Conservation (phyloP, 2,329 filamentous ascomycete species). For the Alternaria gansuensis region DNA sequence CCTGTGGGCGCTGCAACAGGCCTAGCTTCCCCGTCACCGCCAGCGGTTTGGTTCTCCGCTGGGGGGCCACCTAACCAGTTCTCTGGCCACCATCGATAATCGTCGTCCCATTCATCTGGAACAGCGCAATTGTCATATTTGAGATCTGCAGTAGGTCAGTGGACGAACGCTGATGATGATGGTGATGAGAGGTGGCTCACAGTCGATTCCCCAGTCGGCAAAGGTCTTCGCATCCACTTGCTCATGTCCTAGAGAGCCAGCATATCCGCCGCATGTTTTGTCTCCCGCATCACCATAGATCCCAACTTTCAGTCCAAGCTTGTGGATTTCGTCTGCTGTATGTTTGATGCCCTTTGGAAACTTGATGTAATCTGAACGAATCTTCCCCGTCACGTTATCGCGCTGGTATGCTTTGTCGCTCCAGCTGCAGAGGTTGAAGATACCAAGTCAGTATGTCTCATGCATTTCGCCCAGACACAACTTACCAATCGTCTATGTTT, state of each 20-base stretch:
- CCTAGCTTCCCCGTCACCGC: constrained; percentile 35
- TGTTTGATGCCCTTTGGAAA: constrained; percentile 68
- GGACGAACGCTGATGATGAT: neutral
- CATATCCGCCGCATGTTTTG: constrained; percentile 64
- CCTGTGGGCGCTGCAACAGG: constrained; percentile 53
- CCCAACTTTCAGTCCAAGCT: constrained; percentile 67
- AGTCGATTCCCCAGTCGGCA: constrained; percentile 52
- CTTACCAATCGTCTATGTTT: constrained; percentile 66
- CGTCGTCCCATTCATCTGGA: constrained; percentile 52
- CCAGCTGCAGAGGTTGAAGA: constrained; percentile 49
- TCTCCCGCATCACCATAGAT: constrained; percentile 67
- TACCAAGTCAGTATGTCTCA: neutral
- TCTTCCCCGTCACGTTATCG: constrained; percentile 44
- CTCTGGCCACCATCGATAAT: constrained; percentile 55
- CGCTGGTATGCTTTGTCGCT: constrained; percentile 55
- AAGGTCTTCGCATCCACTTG: constrained; percentile 65
- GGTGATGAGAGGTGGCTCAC: constrained; percentile 8
- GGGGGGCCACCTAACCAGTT: constrained; percentile 43
- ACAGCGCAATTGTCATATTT: constrained; percentile 51
- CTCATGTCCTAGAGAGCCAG: constrained; percentile 66
- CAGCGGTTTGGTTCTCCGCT: constrained; percentile 53
- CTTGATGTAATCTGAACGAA: constrained; percentile 59
- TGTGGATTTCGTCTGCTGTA: constrained; percentile 64
- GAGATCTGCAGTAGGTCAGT: constrained; percentile 24
- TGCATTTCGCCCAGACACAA: neutral